Evolutionary conservation across 345 rosid species (phyloP), one percentile per base, ranked within the genome.

Genomic region (Eutrema japonicum): DNA sequence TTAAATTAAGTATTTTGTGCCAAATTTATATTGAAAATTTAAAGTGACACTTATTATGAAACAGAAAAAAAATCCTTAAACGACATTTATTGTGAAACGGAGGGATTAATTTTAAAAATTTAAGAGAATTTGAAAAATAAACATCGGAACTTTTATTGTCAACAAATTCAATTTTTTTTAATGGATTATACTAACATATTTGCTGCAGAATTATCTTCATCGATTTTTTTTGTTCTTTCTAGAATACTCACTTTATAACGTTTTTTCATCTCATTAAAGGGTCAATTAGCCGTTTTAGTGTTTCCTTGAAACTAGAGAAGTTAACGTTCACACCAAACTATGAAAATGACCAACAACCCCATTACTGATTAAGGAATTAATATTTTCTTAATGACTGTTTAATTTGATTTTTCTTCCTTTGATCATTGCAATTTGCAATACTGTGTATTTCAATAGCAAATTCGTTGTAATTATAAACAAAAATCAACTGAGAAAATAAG

Each of bases 331-430:
- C 71, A 71, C 75, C 66, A 76, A 76, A 48, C 62, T 56, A 70
- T 32, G 76, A 76, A 48, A 64, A 70, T 70, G 71, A 70, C 75
- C 71, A 70, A 76, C 79, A 48, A 76, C 59, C 66, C 47, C 54
- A 9, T 63, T 76, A 48, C 50, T 14, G 1, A 32, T 18, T 2
- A 45, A 40, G 5, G 11, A 47, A 29, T 16, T 30, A 22, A 6
- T 55, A 1, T 2, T 38, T 1, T 22, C 3, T 16, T 37, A 4
- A 57, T 13, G 63, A 38, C 48, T 22, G 38, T 46, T 52, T 58
- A 37, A 33, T 60, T 57, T 57, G 5, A 8, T n/a, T 50, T 30
- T 62, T 33, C 6, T 42, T 51, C 41, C 10, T 60, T 41, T 68
- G 56, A 68, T 59, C 27, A 68, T 59, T 26, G 26, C 8, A 18